Conservation (phyloP, 148 eudicot species). For the Rhododendron molle region DNA sequence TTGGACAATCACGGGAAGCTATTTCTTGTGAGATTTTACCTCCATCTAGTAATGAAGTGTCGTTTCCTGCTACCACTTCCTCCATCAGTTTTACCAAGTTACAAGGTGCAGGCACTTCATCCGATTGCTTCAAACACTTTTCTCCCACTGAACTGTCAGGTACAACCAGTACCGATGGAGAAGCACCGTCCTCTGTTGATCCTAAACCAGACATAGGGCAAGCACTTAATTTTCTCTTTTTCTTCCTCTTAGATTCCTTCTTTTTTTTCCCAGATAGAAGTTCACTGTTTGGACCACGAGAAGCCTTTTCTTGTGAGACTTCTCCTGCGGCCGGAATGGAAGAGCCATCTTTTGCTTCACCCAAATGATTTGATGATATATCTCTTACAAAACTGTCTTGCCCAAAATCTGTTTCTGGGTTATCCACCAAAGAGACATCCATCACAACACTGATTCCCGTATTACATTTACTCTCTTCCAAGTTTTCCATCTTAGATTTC, state of each 20-base stretch:
- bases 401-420: constrained; percentile 7
- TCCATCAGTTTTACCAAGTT: not conserved
- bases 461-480: not conserved
- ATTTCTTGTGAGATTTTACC: not conserved
- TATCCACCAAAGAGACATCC: constrained; percentile 8
- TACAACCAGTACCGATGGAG: not conserved
- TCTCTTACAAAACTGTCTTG: not conserved
- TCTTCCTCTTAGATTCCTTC: not conserved
- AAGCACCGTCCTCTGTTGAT: not conserved
- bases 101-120: not conserved
- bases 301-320: not conserved
- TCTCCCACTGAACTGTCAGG: not conserved
- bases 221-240: not conserved
- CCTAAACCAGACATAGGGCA: not conserved
- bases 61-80: not conserved
- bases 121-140: not conserved
- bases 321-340: not conserved
- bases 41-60: not conserved
- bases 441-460: not conserved
- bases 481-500: not conserved
- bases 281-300: not conserved
- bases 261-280: not conserved
- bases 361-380: not conserved
- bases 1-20: not conserved
- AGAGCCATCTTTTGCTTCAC: constrained; percentile 6